These are phyloP conservation scores for Acacia acuminata DNA, from an alignment of 306 rosid species.

Conservation along the genomic window DNA sequence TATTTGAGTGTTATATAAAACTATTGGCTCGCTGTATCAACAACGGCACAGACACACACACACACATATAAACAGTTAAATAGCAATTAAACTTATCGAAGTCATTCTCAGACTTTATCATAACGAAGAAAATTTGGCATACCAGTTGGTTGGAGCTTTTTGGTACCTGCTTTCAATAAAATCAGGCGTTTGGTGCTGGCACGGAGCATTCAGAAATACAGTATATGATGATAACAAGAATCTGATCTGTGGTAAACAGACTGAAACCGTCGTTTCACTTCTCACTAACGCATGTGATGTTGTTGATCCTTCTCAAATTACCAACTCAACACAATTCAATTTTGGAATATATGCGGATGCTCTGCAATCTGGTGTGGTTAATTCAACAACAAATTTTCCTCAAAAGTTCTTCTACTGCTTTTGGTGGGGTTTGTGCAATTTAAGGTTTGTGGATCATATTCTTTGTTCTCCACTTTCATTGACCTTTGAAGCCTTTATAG, in stretches of 20 bases:
- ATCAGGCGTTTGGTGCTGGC: slow-evolving; percentile 68
- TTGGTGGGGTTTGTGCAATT: slow-evolving; percentile 92
- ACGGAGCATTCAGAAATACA: neutral
- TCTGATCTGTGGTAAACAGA: slow-evolving; percentile 33
- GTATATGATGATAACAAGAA: neutral
- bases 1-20: too few species aligned
- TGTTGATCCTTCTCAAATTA: slow-evolving; percentile 31
- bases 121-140: slow-evolving; percentile 18
- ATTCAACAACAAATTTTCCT: slow-evolving; percentile 34
- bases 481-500: too few species aligned
- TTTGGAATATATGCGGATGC: slow-evolving; percentile 75
- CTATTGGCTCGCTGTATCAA: too few species aligned
- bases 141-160: slow-evolving; percentile 75
- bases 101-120: slow-evolving; percentile 18
- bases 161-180: slow-evolving; percentile 83
- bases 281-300: slow-evolving; percentile 42
- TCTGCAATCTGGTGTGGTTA: slow-evolving; percentile 47
- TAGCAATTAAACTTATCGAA: neutral
- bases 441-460: slow-evolving; percentile 54
- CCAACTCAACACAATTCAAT: slow-evolving; percentile 40
- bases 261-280: rapidly evolving
- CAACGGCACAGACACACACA: too few species aligned
- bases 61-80: too few species aligned
- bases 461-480: slow-evolving; percentile 3
- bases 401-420: slow-evolving; percentile 74